Evolutionary conservation across 2,329 filamentous ascomycete genomes (phyloP).

Genomic region (Aspergillus awamori): DNA sequence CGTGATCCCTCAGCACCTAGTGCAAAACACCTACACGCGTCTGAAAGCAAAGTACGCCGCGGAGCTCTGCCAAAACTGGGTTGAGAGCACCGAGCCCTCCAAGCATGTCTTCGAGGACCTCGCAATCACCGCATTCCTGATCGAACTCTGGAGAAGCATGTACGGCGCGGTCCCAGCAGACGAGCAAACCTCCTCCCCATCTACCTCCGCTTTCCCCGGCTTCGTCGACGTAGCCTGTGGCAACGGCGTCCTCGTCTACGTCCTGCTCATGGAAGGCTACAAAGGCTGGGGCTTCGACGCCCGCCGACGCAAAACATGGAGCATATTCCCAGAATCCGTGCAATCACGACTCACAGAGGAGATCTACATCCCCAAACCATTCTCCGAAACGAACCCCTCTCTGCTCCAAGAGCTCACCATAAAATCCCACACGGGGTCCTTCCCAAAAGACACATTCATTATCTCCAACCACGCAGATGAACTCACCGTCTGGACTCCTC

Average conservation of each 20-base stretch:
- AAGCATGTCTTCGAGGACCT: constrained; percentile 98
- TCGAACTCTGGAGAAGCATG: constrained; percentile 88
- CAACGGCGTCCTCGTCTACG: constrained; percentile 85
- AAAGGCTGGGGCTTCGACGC: constrained; percentile 90
- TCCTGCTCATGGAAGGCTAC: constrained; percentile 81
- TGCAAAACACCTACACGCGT: constrained; percentile 79
- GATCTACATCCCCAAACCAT: constrained; percentile 62
- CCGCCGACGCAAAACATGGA: constrained; percentile 81
- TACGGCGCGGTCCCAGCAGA: constrained; percentile 54
- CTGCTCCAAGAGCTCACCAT: constrained; percentile 14
- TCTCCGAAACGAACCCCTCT: constrained; percentile 34
- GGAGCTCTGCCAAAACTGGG: constrained; percentile 72
- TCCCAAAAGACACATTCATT: constrained; percentile 78
- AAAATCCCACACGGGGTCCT: constrained; percentile 59
- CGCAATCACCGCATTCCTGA: constrained; percentile 84
- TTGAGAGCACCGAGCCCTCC: constrained; percentile 79
- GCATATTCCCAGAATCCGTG: constrained; percentile 61
- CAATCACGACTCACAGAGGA: constrained; percentile 59
- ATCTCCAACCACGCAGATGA: constrained; percentile 98
- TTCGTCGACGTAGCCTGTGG: constrained; percentile 97
- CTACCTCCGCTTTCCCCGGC: constrained; percentile 66
- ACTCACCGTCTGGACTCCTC: constrained; percentile 91
- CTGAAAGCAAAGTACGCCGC: constrained; percentile 81
- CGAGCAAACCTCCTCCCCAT: constrained; percentile 16
- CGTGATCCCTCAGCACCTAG: constrained; percentile 71